These are phyloP conservation scores for Bipolaris sorokiniana DNA, from an alignment of 2,329 filamentous ascomycete genomes.

Conservation along the genomic window DNA sequence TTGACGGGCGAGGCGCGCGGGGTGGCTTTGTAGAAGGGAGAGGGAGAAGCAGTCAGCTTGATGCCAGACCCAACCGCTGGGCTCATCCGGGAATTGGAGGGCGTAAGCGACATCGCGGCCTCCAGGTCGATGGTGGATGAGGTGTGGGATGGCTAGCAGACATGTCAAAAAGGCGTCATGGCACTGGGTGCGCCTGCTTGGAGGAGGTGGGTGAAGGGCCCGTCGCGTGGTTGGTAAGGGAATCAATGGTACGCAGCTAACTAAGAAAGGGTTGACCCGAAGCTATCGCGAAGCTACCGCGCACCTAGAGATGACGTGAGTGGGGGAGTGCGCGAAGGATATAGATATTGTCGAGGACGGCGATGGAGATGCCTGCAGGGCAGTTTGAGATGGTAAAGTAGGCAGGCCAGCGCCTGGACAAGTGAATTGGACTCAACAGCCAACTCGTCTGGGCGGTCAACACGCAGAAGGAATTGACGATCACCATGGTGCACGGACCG, in stretches of 20 bases:
- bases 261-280: slow-evolving; percentile 12
- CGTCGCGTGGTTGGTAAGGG: slow-evolving; percentile 26
- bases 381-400: slow-evolving; percentile 8
- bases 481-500: slow-evolving; percentile 17
- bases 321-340: slow-evolving; percentile 12
- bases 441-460: slow-evolving; percentile 8
- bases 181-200: slow-evolving; percentile 26
- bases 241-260: slow-evolving; percentile 22
- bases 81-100: slow-evolving; percentile 49
- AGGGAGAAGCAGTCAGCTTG: slow-evolving; percentile 68
- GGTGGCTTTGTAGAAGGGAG: slow-evolving; percentile 66
- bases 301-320: slow-evolving; percentile 2
- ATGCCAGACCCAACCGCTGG: slow-evolving; percentile 47
- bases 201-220: slow-evolving; percentile 15
- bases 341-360: not conserved
- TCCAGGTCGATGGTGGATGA: slow-evolving; percentile 35
- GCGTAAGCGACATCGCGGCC: slow-evolving; percentile 50
- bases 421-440: slow-evolving; percentile 12
- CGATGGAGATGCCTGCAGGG: slow-evolving; percentile 13
- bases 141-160: slow-evolving; percentile 30
- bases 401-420: slow-evolving; percentile 15
- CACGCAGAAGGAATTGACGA: slow-evolving; percentile 19
- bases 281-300: slow-evolving; percentile 7
- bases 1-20: slow-evolving; percentile 67
- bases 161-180: slow-evolving; percentile 40